Base-by-base conservation (phyloP, 306 rosid species). In the Cicer arietinum region DNA sequence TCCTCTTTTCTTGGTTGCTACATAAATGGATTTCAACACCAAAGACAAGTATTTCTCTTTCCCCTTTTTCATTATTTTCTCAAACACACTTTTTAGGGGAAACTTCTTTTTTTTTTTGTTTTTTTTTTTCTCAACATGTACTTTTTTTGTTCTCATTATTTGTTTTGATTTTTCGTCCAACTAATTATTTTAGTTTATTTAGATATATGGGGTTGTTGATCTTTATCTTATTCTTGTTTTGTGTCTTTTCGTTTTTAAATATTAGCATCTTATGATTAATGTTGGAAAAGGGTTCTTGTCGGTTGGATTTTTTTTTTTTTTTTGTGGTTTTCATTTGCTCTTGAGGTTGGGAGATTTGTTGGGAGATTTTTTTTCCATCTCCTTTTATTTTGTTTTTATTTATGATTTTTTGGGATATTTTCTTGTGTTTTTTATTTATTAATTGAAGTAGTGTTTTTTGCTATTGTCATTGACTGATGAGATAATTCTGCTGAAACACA, bases 21-120 rank as follows among this genome's bases (percentile, higher is more conserved):
- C 70, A 75, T 8, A 57, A 70, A 92, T 92, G 96, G 90, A 90
- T 70, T 70, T 45, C 82, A 75, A 47, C 74, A 74, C 70, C 69
- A 62, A 13, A 60, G 67, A 84, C 81, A 80, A 88, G 93, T 93
- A 86, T 85, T 64, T 83, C 71, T 81, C 80, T 20, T 40, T 9
- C 2, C 56, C 39, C 58, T 66, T 46, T 73, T 44, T 65, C 42
- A 54, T 22, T 10, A 2, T 39, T 40, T 67, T 13, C 4, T 58
- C 64, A 58, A 58, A 58, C 0, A 22, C 18, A 59, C 65, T 66
- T 16, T 52, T 41, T 61, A 13, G 52, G 52, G 59, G 61, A 58
- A 80, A 45, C 44, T 74, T 57, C 39, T 59, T 73, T 50, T 46
- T 59, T 73, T 50, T 56, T 71, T 70, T 59, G 70, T 50, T 46